A percentile compares a stretch with the other conserved stretches of the same genome.
Conservation (phyloP, 306 rosid genomes). For the Dalbergia cochinchinensis region DNA sequence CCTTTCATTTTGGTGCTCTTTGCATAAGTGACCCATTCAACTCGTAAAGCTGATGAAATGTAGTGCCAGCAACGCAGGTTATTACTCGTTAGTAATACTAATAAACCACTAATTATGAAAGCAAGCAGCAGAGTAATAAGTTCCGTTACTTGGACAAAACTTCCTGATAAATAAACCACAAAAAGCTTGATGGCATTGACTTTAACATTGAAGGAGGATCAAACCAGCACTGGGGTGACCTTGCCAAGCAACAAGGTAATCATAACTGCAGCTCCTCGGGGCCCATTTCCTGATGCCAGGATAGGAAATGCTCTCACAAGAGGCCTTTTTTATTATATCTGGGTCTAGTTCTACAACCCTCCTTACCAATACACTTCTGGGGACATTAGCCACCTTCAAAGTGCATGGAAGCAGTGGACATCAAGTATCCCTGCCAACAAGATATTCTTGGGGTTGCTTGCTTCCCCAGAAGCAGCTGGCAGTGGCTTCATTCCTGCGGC, state of each 20-base stretch:
- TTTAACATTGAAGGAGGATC: conserved; percentile 33
- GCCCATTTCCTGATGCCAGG: conserved; percentile 46
- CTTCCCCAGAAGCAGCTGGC: conserved; percentile 41
- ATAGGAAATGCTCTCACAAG: conserved; percentile 12
- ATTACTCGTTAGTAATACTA: too few species aligned
- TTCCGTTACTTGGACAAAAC: too few species aligned
- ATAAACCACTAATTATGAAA: too few species aligned
- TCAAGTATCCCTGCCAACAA: conserved; percentile 33
- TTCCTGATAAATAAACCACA: too few species aligned
- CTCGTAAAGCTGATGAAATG: too few species aligned
- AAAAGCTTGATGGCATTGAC: conserved; percentile 12
- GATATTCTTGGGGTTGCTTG: conserved; percentile 45
- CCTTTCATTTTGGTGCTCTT: too few species aligned
- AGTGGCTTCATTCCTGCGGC: conserved; percentile 35
- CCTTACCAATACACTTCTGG: conserved; percentile 30
- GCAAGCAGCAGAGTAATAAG: too few species aligned
- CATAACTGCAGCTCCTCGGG: conserved; percentile 45
- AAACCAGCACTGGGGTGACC: conserved; percentile 21
- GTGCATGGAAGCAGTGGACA: conserved; percentile 32
- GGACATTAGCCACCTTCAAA: conserved; percentile 11
- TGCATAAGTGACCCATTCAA: too few species aligned
- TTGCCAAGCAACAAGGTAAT: not conserved
- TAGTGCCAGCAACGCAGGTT: too few species aligned
- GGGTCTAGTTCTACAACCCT: conserved; percentile 38
- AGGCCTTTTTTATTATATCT: conserved; percentile 21